Evolutionary conservation across 148 eudicot genomes (phyloP), one percentile per base, ranked within the genome.

Genomic region (Rhododendron molle): DNA sequence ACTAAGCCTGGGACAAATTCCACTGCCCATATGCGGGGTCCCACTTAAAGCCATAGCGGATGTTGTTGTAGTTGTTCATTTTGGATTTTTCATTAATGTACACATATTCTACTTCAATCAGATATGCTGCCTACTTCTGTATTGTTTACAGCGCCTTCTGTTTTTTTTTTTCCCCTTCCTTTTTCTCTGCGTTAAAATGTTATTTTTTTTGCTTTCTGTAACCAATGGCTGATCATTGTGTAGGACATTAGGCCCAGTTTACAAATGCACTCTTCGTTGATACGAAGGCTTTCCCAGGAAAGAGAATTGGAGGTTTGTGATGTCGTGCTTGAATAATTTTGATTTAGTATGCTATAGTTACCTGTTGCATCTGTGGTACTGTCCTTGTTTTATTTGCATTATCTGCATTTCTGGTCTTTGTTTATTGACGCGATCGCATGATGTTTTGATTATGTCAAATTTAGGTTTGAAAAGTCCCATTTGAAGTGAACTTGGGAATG

Each of bases 181-280:
- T 13, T 14, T 8, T 28, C 18, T 50, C 14, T 23, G 36, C 14
- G 40, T 20, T 81, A 34, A 46, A 67, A 72, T 71, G 60, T 52
- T 47, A n/a, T 6, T 40, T 26, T 18, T 23, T 34, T 84, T 32
- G 7, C 69, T 86, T 34, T 36, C 30, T 4, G 16, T 58, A 54
- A 47, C 20, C 7, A 18, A 28, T 77, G 72, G 2, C 80, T 88
- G 67, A 32, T 44, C 81, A 7, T 81, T 40, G 81, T 80, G 78
- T 87, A 97, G 99, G 96, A 90, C 81, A 87, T 81, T 50, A 89
- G 90, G 77, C 87, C 84, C 54, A 85, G 81, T 69, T 85, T 93
- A 86, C 96, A 97, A 87, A 93, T 95, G 98, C 98, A 97, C 84
- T 97, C 99, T n/a, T 93, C 99, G 7, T 80, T 97, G 90, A 88